phyloP scores from a whole-genome alignment of 1,139 yeast species.

The Geotrichum klebahnii region DNA sequence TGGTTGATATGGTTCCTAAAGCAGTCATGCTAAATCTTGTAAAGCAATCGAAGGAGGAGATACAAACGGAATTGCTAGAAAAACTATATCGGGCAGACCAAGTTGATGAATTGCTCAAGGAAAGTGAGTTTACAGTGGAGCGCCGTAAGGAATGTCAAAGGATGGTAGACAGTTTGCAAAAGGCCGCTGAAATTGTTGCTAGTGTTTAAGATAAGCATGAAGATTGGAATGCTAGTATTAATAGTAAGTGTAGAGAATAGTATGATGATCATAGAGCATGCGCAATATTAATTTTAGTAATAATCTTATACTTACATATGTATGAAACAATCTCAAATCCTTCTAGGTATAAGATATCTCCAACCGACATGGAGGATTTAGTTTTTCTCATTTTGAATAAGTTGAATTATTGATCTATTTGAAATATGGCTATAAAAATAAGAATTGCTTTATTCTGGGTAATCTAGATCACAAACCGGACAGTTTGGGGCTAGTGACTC shows the following conservation, averaged over 20 bases:
- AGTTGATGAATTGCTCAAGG: slow-evolving; percentile 77
- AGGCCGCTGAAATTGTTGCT: slow-evolving; percentile 89
- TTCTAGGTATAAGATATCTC: no score
- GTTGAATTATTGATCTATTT: no score
- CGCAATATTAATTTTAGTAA: neutral
- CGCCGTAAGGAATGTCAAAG: slow-evolving; percentile 90
- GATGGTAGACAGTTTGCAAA: slow-evolving; percentile 88
- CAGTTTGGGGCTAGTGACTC: no score
- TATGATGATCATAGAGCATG: neutral
- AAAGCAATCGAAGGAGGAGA: slow-evolving; percentile 66
- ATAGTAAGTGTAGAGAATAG: neutral
- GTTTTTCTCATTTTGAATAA: no score
- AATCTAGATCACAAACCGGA: no score
- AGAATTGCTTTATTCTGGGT: no score
- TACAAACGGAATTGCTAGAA: slow-evolving; percentile 86
- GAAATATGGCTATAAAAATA: no score
- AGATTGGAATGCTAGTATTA: no score
- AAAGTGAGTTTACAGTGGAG: slow-evolving; percentile 86
- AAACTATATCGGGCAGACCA: slow-evolving; percentile 79
- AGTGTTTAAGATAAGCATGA: no score
- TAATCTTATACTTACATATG: neutral
- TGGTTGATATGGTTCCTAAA: slow-evolving; percentile 90
- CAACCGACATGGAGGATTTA: no score
- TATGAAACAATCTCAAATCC: no score
- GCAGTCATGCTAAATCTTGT: slow-evolving; percentile 90